Conservation (phyloP, 1,284 basidiomycete species). For the Tilletia caries region DNA sequence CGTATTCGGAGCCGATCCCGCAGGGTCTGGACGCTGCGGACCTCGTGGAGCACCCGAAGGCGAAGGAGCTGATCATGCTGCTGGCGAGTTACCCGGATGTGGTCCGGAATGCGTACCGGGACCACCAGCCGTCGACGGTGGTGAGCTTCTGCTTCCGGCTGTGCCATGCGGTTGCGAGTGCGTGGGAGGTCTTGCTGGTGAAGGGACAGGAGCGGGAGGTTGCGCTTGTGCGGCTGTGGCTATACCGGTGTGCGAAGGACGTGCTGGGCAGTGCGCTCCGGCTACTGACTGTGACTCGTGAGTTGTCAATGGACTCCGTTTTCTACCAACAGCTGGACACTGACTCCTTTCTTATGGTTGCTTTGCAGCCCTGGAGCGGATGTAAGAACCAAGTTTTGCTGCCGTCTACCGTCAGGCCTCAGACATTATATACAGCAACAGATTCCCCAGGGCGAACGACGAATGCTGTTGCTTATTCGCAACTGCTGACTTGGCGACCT, state of each 20-base stretch:
- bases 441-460: too few relatives aligned
- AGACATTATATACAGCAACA: too few relatives aligned
- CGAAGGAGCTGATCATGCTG: conserved; percentile 80
- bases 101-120: conserved; percentile 77
- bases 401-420: too few relatives aligned
- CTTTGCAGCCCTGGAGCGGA: too few relatives aligned
- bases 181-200: conserved; percentile 83
- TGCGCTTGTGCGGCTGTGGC: conserved; percentile 81
- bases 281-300: conserved; percentile 74
- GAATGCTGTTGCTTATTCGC: too few relatives aligned
- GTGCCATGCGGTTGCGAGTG: conserved; percentile 76
- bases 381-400: too few relatives aligned
- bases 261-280: conserved; percentile 83
- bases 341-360: too few relatives aligned
- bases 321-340: too few relatives aligned
- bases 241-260: conserved; percentile 83
- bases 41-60: conserved; percentile 65
- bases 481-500: too few relatives aligned
- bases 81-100: conserved; percentile 87
- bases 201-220: conserved; percentile 69
- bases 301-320: too few relatives aligned
- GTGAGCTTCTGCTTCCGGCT: conserved; percentile 74
- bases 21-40: conserved; percentile 67
- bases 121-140: conserved; percentile 83
- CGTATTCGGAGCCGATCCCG: conserved; percentile 58